A percentile compares a stretch with the other conserved stretches of the same genome.
These are phyloP conservation scores for Wickerhamiella parazyma DNA, from an alignment of 805 yeast species.

Conservation along the genomic window DNA sequence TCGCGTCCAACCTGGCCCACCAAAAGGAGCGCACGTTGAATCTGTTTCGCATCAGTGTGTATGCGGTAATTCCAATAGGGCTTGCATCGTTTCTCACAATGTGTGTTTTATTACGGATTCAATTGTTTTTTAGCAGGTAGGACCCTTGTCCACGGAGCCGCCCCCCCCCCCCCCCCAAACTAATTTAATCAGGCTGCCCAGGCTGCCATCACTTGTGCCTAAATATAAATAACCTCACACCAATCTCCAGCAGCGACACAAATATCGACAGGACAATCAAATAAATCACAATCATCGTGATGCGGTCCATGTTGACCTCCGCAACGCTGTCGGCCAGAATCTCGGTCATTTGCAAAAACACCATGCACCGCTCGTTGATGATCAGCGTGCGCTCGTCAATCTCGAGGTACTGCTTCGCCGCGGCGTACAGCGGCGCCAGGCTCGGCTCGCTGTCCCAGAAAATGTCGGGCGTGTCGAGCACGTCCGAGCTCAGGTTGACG, in stretches of 20 bases:
- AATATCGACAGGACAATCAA: conserved; percentile 66
- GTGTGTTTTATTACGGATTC: conserved; percentile 65
- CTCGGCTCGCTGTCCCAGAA: conserved; percentile 96
- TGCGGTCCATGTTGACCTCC: conserved; percentile 79
- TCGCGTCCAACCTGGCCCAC: conserved; percentile 46
- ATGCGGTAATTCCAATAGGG: conserved; percentile 97
- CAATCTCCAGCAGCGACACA: conserved; percentile 31
- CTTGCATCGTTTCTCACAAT: conserved; percentile 85
- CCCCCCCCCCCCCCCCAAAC: not conserved
- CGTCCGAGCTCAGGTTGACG: conserved; percentile 80
- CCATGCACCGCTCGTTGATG: conserved; percentile 83
- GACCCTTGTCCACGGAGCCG: not conserved
- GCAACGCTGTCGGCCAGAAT: conserved; percentile 89
- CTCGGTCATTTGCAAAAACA: conserved; percentile 84
- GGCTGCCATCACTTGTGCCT: conserved; percentile 9
- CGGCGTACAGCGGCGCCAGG: conserved; percentile 78
- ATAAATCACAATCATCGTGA: conserved; percentile 77
- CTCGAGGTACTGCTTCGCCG: conserved; percentile 83
- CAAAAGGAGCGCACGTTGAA: conserved; percentile 52
- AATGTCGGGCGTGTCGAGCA: conserved; percentile 88
- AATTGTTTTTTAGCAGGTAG: conserved; percentile 50
- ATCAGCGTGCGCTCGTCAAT: conserved; percentile 92
- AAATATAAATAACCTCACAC: conserved; percentile 13
- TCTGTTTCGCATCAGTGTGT: conserved; percentile 76
- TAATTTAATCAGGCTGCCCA: not conserved